Conservation (phyloP, 768 basidiomycete species). For the Podaxis sp. region DNA sequence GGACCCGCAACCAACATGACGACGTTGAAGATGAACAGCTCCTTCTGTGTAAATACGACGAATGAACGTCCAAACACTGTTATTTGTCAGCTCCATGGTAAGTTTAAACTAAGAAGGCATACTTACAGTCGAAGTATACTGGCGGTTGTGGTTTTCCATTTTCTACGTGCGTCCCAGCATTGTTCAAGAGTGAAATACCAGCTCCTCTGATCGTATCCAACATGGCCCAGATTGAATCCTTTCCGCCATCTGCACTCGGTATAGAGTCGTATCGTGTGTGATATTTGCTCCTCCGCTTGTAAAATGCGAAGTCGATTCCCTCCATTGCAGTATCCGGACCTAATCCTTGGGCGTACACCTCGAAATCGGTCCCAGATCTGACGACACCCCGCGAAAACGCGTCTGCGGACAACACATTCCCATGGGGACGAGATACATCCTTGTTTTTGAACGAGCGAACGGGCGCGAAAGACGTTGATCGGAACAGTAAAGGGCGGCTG, state of each 20-base stretch:
- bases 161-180: conserved; percentile 24
- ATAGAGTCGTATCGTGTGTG: conserved; percentile 71
- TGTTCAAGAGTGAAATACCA: conserved; percentile 51
- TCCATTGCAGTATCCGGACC: conserved; percentile 37
- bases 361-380: conserved; percentile 65
- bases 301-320: conserved; percentile 75
- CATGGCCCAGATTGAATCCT: conserved; percentile 63
- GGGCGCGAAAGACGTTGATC: conserved; percentile 53
- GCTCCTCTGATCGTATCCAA: conserved; percentile 55
- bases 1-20: conserved; percentile 55
- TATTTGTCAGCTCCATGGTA: neutral
- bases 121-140: conserved; percentile 70
- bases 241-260: conserved; percentile 45
- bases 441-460: conserved; percentile 44
- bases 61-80: conserved; percentile 53
- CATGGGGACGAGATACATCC: conserved; percentile 59
- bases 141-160: conserved; percentile 28
- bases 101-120: neutral
- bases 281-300: conserved; percentile 63
- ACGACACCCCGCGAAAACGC: conserved; percentile 58
- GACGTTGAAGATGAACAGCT: conserved; percentile 51
- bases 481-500: conserved; percentile 71
- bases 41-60: conserved; percentile 47
- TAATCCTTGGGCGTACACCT: conserved; percentile 45
- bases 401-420: conserved; percentile 60